These are phyloP conservation scores for Trypethelium eluteriae DNA, from an alignment of 495 filamentous ascomycete genomes.

Conservation along the genomic window DNA sequence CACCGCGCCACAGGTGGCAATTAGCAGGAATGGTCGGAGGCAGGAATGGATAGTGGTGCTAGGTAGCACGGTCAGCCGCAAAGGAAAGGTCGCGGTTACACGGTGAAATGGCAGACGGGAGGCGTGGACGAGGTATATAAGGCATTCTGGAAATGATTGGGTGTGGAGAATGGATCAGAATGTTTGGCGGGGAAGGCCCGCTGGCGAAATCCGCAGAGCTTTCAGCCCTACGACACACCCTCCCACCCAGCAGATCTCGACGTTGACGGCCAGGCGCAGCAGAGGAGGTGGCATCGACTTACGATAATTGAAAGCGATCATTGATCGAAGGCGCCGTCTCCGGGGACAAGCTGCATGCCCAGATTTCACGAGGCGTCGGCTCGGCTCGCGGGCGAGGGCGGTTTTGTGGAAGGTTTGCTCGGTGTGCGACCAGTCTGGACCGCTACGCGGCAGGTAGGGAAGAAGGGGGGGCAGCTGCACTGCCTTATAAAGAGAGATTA, in stretches of 20 bases:
- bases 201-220: slow-evolving; percentile 7
- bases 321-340: neutral
- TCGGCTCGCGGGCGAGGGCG: slow-evolving; percentile 10
- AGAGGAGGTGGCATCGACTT: neutral
- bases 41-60: neutral
- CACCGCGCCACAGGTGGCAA: slow-evolving; percentile 9
- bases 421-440: slow-evolving; percentile 9
- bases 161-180: neutral
- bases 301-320: neutral
- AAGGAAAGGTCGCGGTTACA: slow-evolving; percentile 3
- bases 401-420: slow-evolving; percentile 8
- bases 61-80: slow-evolving; percentile 2
- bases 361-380: slow-evolving; percentile 8
- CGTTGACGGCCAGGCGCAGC: neutral
- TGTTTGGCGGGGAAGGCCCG: slow-evolving; percentile 5
- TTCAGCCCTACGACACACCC: slow-evolving; percentile 7
- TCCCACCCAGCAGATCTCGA: neutral
- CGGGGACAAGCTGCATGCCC: slow-evolving; percentile 1
- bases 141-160: neutral
- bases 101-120: neutral
- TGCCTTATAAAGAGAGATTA: neutral
- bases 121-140: neutral
- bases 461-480: slow-evolving; percentile 1
- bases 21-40: neutral
- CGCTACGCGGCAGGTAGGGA: neutral